Base-by-base conservation (phyloP, 306 rosid genomes). In the Abrus pulchellus region DNA sequence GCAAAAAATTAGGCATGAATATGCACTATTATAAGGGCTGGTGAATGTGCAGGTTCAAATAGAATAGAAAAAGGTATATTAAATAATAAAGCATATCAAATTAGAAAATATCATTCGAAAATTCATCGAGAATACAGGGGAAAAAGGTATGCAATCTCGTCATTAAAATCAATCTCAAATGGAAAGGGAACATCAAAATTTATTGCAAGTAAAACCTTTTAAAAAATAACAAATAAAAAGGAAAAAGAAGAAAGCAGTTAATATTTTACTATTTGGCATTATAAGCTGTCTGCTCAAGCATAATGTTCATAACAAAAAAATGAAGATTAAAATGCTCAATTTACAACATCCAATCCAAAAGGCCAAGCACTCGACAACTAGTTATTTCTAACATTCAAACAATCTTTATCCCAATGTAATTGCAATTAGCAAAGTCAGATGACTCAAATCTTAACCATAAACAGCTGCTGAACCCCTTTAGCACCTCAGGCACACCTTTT, bases 1-100 rank as follows among this genome's bases (percentile, higher is more conserved):
- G 45, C 36, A 75, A 52, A 44, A 28, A 84, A 48, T 34, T 2
- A 27, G 49, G 34, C 49, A 74, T 50, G 61, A 83, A 70, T 9
- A 45, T 14, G 4, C 27, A 7, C 32, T 29, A 40, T 10, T 32
- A 73, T n/a, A 41, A 20, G 61, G 14, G 53, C 27, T 9, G 27
- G 28, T 13, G 47, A 68, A 75, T 3, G 29, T 48, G 57, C 14
- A 61, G 8, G 29, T 41, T 40, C 20, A 32, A 62, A 44, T 47
- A 9, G 52, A 9, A 7, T 47, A 1, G 9, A 47, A 9, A 4
- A 43, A 43, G 1, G 20, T 20, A 20, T 20, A 20, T 20, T 20
- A 20, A 20, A 20, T 20, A 20, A 20, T 20, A 20, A 20, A 20
- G 20, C 20, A 20, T 20, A 20, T 20, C 20, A 20, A 20, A 20